A percentile compares a stretch with the other conserved stretches of the same genome.
Conservation (phyloP, 1,284 basidiomycete genomes). For the Sporisorium graminicola region DNA sequence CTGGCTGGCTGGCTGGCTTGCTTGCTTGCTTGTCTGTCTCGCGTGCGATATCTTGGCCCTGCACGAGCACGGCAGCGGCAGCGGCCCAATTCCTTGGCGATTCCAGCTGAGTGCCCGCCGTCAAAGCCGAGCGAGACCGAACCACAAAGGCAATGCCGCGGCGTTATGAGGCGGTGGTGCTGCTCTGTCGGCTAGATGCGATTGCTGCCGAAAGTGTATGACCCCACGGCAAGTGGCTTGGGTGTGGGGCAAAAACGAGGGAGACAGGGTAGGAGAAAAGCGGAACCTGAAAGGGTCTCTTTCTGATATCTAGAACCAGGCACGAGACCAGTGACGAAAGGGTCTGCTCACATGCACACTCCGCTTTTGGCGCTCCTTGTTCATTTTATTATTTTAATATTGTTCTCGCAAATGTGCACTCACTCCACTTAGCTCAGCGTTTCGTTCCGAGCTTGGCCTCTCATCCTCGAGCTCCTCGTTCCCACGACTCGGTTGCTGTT, state of each 20-base stretch:
- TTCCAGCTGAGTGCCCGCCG: background rate
- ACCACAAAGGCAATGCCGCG: background rate
- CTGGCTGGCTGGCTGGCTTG: background rate
- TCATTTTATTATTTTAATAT: background rate
- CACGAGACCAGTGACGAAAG: slow-evolving; percentile 3
- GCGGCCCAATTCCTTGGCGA: background rate
- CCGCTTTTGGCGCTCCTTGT: slow-evolving; percentile 10
- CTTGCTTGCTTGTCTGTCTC: background rate
- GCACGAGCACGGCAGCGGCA: background rate
- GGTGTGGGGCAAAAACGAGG: background rate
- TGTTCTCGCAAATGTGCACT: background rate
- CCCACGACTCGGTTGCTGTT: background rate
- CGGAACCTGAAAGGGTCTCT: background rate
- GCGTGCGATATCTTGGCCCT: background rate
- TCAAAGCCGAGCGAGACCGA: background rate
- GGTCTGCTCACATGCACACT: background rate
- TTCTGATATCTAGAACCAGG: background rate
- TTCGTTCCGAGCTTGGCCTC: too few species aligned
- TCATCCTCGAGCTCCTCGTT: slow-evolving; percentile 3
- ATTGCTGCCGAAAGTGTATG: background rate
- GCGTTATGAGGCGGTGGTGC: background rate
- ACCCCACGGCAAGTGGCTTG: too few species aligned
- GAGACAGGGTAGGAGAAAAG: background rate
- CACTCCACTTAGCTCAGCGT: slow-evolving; percentile 23
- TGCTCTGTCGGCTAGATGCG: background rate